Evolutionary conservation across 352 stramenopile species (phyloP).

Genomic region (Phytophthora idaei): DNA sequence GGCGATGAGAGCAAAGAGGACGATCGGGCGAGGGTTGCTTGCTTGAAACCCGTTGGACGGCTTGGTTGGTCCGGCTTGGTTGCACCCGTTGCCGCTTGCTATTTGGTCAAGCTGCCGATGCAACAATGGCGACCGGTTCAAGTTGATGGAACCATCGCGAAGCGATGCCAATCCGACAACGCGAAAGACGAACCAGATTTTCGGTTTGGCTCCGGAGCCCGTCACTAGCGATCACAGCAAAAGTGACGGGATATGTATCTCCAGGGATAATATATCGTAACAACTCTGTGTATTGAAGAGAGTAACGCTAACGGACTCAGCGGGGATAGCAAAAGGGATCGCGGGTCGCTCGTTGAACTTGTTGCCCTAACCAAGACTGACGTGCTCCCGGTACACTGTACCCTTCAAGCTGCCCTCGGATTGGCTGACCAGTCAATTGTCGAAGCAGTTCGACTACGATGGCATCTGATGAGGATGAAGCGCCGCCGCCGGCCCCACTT

Average conservation of each 20-base stretch:
- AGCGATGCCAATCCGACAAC: slow-evolving; percentile 12
- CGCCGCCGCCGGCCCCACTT: slow-evolving; percentile 10
- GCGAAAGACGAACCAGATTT: slow-evolving; percentile 36
- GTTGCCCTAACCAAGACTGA: slow-evolving; percentile 30
- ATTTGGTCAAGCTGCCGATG: slow-evolving; percentile 31
- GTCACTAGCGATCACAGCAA: slow-evolving; percentile 2
- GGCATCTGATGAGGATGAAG: slow-evolving; percentile 14
- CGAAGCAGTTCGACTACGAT: slow-evolving; percentile 14
- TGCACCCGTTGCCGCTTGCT: slow-evolving; percentile 27
- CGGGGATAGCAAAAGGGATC: slow-evolving; percentile 11
- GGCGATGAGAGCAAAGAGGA: slow-evolving; percentile 39
- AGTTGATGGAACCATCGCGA: slow-evolving; percentile 16
- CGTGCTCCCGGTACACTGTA: slow-evolving; percentile 41
- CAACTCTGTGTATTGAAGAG: background rate
- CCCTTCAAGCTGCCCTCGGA: slow-evolving; percentile 17
- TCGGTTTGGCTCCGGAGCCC: slow-evolving; percentile 19
- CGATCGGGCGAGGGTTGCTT: slow-evolving; percentile 8
- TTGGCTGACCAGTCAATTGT: slow-evolving; percentile 25
- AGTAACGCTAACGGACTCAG: slow-evolving; percentile 9
- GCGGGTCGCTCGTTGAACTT: slow-evolving; percentile 42
- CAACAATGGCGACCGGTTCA: slow-evolving; percentile 23
- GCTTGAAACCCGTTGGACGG: slow-evolving; percentile 10
- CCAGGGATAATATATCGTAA: background rate
- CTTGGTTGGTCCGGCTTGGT: slow-evolving; percentile 1
- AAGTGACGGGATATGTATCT: slow-evolving; percentile 3